These are phyloP conservation scores for Pestalotiopsis sp. DNA, from an alignment of 2,329 filamentous ascomycete genomes.

Conservation along the genomic window DNA sequence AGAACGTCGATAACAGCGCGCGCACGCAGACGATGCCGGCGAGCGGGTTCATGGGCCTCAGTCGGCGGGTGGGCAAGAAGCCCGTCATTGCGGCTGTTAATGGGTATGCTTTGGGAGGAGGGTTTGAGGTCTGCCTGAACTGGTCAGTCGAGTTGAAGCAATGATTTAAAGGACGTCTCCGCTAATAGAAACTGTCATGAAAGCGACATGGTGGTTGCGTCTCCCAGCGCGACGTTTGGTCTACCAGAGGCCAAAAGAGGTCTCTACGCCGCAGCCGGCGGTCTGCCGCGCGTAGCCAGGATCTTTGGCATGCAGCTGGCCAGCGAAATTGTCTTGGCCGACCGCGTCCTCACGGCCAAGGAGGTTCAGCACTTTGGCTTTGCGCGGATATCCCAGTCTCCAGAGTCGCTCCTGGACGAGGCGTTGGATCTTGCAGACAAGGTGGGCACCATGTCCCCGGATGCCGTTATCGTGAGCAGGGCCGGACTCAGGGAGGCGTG, in stretches of 20 bases:
- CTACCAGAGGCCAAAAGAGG: constrained; percentile 57
- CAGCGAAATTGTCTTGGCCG: constrained; percentile 52
- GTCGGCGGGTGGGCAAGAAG: constrained; percentile 59
- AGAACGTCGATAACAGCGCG: constrained; percentile 24
- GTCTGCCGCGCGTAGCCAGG: constrained; percentile 52
- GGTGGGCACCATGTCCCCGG: constrained; percentile 37
- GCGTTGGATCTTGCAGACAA: constrained; percentile 37
- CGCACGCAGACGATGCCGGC: constrained; percentile 33
- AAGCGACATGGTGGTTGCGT: constrained; percentile 56
- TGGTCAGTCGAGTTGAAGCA: constrained; percentile 43
- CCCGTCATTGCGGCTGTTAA: constrained; percentile 64
- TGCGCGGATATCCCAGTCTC: constrained; percentile 37
- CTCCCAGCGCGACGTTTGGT: constrained; percentile 52
- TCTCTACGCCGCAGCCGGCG: constrained; percentile 56
- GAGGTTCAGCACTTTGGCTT: constrained; percentile 46
- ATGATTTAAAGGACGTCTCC: neutral
- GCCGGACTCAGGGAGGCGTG: constrained; percentile 39
- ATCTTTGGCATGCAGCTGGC: constrained; percentile 50
- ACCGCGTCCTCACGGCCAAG: constrained; percentile 44
- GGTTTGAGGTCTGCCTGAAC: constrained; percentile 58
- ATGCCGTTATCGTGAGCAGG: constrained; percentile 43
- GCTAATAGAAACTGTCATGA: rapidly evolving
- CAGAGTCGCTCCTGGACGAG: constrained; percentile 37
- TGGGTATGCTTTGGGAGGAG: constrained; percentile 58
- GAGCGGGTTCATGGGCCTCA: constrained; percentile 58